Conservation (phyloP, 1,139 yeast species). For the Kurtzmaniella natalensis region DNA sequence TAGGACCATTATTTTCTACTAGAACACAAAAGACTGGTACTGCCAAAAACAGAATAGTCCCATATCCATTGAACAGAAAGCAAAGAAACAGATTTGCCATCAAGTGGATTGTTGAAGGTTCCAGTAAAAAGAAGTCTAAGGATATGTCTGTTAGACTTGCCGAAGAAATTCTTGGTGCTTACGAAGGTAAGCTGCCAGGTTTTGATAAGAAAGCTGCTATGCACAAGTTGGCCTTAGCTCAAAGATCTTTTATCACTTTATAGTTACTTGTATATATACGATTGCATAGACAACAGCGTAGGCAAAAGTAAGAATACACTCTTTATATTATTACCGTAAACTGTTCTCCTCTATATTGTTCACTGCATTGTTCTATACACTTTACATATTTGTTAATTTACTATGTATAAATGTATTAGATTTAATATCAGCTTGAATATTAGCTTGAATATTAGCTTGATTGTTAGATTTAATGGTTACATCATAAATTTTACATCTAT, state of each 20-base stretch:
- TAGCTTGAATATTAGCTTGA: too few relatives aligned
- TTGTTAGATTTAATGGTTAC: too few relatives aligned
- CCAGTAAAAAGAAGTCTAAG: slow-evolving; percentile 71
- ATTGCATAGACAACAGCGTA: too few relatives aligned
- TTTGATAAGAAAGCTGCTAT: slow-evolving; percentile 78
- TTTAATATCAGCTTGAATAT: too few relatives aligned
- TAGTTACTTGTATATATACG: too few relatives aligned
- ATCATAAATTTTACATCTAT: too few relatives aligned
- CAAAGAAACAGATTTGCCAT: slow-evolving; percentile 86
- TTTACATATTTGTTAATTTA: too few relatives aligned
- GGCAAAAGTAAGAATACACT: too few relatives aligned
- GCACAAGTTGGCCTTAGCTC: slow-evolving; percentile 82
- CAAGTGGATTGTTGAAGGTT: slow-evolving; percentile 84
- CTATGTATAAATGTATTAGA: too few relatives aligned
- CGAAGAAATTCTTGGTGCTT: slow-evolving; percentile 79
- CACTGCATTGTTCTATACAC: too few relatives aligned
- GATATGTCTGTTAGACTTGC: slow-evolving; percentile 86
- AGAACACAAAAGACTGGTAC: slow-evolving; percentile 79
- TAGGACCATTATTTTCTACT: slow-evolving; percentile 82
- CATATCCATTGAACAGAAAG: slow-evolving; percentile 76
- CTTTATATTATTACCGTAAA: too few relatives aligned
- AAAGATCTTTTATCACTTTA: slow-evolving; percentile 71
- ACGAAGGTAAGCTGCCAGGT: slow-evolving; percentile 76
- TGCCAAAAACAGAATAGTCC: slow-evolving; percentile 78
- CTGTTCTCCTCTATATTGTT: too few relatives aligned